A percentile compares a stretch with the other conserved stretches of the same genome.
These are phyloP conservation scores for Russula ochroleuca DNA, from an alignment of 768 basidiomycete genomes.

Conservation along the genomic window DNA sequence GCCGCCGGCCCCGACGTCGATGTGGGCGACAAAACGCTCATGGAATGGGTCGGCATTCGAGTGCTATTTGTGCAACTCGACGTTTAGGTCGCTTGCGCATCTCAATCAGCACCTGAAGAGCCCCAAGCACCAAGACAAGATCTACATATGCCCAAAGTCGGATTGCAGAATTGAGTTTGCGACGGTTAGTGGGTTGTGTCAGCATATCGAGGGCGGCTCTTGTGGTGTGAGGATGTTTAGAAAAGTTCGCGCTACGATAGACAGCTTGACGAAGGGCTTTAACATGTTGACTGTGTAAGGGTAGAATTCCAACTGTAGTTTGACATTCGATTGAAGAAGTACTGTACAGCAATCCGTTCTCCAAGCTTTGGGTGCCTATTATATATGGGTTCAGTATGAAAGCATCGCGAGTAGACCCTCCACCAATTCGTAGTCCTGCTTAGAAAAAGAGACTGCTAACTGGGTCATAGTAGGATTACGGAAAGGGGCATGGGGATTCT, in stretches of 20 bases:
- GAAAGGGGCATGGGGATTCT: too few species aligned
- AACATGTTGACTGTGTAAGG: not conserved
- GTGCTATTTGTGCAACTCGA: constrained; percentile 56
- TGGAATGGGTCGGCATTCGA: constrained; percentile 49
- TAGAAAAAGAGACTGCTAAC: too few species aligned
- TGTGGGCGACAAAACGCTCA: constrained; percentile 38
- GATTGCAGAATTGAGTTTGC: constrained; percentile 35
- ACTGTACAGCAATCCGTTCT: too few species aligned
- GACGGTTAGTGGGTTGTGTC: constrained; percentile 17
- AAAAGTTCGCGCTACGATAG: constrained; percentile 13
- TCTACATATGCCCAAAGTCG: constrained; percentile 14
- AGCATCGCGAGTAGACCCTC: too few species aligned
- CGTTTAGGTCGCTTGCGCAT: constrained; percentile 38
- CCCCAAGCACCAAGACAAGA: constrained; percentile 34
- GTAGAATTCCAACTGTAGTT: not conserved
- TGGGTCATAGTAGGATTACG: too few species aligned
- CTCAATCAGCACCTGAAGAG: constrained; percentile 65
- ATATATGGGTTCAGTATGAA: too few species aligned
- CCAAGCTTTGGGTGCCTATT: too few species aligned
- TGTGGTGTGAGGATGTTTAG: constrained; percentile 20
- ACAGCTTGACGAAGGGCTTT: constrained; percentile 4
- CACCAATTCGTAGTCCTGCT: too few species aligned
- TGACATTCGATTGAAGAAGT: too few species aligned
- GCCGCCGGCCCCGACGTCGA: not conserved
- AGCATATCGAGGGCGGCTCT: constrained; percentile 17